Evolutionary conservation across 2,329 filamentous ascomycete genomes (phyloP), one percentile per base, ranked within the genome.

Genomic region (Colletotrichum coccodes): DNA sequence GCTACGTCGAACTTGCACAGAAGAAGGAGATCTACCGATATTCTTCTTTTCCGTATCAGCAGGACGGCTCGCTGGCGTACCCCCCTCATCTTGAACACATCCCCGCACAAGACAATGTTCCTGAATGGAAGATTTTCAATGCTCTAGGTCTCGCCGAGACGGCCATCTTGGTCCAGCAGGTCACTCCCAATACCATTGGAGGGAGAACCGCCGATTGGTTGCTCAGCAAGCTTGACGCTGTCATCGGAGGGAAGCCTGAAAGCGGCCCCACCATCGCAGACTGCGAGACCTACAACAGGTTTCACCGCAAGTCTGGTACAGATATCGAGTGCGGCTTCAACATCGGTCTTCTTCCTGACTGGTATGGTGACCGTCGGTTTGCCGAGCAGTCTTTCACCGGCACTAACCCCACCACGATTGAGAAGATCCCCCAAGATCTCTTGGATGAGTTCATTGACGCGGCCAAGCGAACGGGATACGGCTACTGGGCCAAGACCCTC

Each of bases 371-470:
- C 64, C 76, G 79, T 4, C 76, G 81, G 21, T 85, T 84, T 53
- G 82, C 82, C 3, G 79, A 84, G 47, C 82, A 84, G 73, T 78
- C 78, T 12, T 80, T 85, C 57, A 83, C 79, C 0, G 83, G 83
- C 4, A 77, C 78, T 40, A 84, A 84, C 71, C 83, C 83, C 1
- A 80, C 79, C 1, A 84, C 82, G 9, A 82, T 85, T 73, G 82
- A 83, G 68, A 85, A 65, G 23, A 78, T 79, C 1, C 75, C 77
- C 4, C 47, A 75, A 28, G 67, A 74, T 2, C 77, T 78, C 67
- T 71, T 82, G 61, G 52, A 74, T 18, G 77, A 78, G 52, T 83
- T 82, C 67, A 71, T 76, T 7, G 74, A 75, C 8, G 76, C 78
- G 1, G 81, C 82, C 4, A 72, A 75, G 64, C 67, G 73, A 2